These are phyloP conservation scores for Melampsora americana DNA, from an alignment of 1,284 basidiomycete genomes.

Conservation along the genomic window DNA sequence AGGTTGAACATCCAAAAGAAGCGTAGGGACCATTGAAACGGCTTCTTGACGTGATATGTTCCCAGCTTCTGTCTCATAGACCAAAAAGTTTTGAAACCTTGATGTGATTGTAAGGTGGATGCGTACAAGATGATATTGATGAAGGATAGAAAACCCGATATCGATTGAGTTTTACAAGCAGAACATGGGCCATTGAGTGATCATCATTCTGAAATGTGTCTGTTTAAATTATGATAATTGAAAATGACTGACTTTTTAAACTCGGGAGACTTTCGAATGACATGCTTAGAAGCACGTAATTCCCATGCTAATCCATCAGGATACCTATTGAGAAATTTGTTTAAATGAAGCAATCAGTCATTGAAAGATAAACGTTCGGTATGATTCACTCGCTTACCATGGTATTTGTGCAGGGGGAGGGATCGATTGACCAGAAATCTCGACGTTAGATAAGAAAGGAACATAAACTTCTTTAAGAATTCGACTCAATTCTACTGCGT, in stretches of 20 bases:
- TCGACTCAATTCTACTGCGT: constrained; percentile 19
- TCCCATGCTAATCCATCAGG: constrained; percentile 93
- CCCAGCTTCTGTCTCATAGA: constrained; percentile 96
- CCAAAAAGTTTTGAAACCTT: constrained; percentile 88
- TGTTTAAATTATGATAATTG: not conserved
- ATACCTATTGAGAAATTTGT: constrained; percentile 64
- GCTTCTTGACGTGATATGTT: constrained; percentile 96
- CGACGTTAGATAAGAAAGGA: constrained; percentile 26
- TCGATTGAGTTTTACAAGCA: too few relatives aligned
- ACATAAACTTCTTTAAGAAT: constrained; percentile 33
- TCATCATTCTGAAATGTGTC: not conserved
- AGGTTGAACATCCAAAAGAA: constrained; percentile 89
- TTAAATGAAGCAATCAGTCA: not conserved
- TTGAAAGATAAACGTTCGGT: not conserved
- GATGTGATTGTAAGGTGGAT: not conserved
- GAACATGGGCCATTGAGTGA: too few relatives aligned
- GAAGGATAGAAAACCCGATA: not conserved
- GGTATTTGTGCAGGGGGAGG: constrained; percentile 34
- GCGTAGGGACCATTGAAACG: constrained; percentile 95
- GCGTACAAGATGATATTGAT: not conserved
- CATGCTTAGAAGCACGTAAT: constrained; percentile 83
- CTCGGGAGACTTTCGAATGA: constrained; percentile 82
- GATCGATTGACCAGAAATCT: constrained; percentile 29
- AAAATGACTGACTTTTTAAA: constrained; percentile 65
- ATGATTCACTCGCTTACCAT: constrained; percentile 2